These are phyloP conservation scores for Penicillium sp. DNA, from an alignment of 2,329 filamentous ascomycete species.

Conservation along the genomic window DNA sequence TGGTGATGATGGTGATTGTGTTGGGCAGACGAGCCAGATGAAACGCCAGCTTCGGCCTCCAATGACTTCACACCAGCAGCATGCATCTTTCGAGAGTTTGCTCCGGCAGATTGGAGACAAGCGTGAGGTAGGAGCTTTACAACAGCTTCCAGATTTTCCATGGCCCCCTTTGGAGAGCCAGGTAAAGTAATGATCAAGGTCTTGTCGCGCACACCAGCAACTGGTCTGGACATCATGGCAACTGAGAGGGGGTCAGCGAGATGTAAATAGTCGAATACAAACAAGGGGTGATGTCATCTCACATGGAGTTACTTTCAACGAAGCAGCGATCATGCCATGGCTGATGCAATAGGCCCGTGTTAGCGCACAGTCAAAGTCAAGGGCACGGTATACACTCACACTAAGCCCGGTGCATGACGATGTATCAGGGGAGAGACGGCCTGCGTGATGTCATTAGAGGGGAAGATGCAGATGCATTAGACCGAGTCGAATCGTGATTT, in stretches of 20 bases:
- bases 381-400: slow-evolving; percentile 50
- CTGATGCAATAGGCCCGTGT: slow-evolving; percentile 34
- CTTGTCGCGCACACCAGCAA: slow-evolving; percentile 77
- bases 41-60: slow-evolving; percentile 72
- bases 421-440: slow-evolving; percentile 75
- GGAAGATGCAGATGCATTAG: neutral
- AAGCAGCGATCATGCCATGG: slow-evolving; percentile 89
- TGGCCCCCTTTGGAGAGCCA: slow-evolving; percentile 90
- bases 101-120: slow-evolving; percentile 81
- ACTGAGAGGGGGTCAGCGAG: slow-evolving; percentile 51
- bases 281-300: slow-evolving; percentile 38
- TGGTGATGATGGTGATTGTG: slow-evolving; percentile 38
- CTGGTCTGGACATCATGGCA: slow-evolving; percentile 91
- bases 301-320: slow-evolving; percentile 84
- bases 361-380: slow-evolving; percentile 3
- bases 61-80: slow-evolving; percentile 75
- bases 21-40: slow-evolving; percentile 5
- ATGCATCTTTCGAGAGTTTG: slow-evolving; percentile 74
- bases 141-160: slow-evolving; percentile 84
- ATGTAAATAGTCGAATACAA: slow-evolving; percentile 13
- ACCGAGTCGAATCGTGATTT: slow-evolving; percentile 21
- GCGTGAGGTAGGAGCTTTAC: slow-evolving; percentile 90
- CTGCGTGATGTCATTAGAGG: slow-evolving; percentile 42
- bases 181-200: slow-evolving; percentile 84
- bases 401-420: slow-evolving; percentile 78